A percentile compares a stretch with the other conserved stretches of the same genome.
Evolutionary conservation across 768 basidiomycete species (phyloP).

Genomic region (Mycena galericulata): DNA sequence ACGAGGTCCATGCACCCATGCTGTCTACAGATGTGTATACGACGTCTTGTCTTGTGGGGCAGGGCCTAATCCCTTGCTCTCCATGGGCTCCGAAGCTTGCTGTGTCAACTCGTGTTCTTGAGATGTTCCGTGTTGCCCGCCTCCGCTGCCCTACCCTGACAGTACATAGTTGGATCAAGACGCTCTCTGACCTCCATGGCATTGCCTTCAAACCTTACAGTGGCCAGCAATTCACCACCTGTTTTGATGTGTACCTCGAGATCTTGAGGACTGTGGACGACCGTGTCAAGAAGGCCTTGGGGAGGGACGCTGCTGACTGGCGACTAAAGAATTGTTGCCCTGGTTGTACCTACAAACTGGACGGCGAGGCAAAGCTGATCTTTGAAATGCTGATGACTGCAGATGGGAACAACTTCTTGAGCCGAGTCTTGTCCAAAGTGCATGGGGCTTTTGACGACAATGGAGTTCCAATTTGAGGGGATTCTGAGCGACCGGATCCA

Average conservation of each 20-base stretch:
- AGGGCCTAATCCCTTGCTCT: neutral
- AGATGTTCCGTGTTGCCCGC: neutral
- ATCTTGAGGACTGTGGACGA: conserved; percentile 38
- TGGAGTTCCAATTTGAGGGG: too few relatives aligned
- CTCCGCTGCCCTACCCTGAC: neutral
- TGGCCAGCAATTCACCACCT: conserved; percentile 38
- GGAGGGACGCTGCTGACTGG: conserved; percentile 45
- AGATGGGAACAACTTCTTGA: conserved; percentile 50
- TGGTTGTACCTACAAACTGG: conserved; percentile 50
- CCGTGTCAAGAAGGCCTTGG: conserved; percentile 40
- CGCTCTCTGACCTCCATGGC: too few relatives aligned
- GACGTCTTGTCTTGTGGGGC: neutral
- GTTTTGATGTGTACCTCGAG: conserved; percentile 51
- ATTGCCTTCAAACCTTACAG: conserved; percentile 8
- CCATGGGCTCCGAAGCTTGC: neutral
- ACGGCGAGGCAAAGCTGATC: conserved; percentile 43
- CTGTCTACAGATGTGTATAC: neutral
- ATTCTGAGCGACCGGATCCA: conserved; percentile 57
- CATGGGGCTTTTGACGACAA: too few relatives aligned
- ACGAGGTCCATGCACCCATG: too few relatives aligned
- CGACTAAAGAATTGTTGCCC: conserved; percentile 48
- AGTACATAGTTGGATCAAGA: conserved; percentile 33
- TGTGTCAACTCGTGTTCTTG: neutral
- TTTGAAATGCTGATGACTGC: conserved; percentile 41
- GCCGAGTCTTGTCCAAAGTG: conserved; percentile 39